phyloP scores from a whole-genome alignment of 179 eudicot species.

The Pouteria campechiana region DNA sequence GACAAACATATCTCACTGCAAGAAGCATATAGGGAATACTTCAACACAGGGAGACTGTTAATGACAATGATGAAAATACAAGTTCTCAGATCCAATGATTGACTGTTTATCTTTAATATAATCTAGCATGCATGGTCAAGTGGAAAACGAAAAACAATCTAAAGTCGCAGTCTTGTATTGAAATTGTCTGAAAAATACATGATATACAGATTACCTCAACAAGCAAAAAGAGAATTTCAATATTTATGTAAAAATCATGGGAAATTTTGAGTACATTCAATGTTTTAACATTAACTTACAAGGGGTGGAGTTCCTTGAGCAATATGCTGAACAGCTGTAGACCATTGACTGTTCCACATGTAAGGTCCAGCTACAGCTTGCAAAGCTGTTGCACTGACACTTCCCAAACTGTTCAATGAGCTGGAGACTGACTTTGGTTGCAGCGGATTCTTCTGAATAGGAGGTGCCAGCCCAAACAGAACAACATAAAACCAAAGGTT shows the following conservation, averaged over 20 bases:
- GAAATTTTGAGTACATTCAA: not conserved
- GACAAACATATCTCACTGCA: no score
- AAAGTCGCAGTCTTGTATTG: not conserved
- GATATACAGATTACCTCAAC: not conserved
- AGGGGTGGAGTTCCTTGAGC: constrained; percentile 99
- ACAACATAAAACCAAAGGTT: constrained; percentile 98
- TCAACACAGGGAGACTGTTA: no score
- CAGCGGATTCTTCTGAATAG: constrained; percentile 56
- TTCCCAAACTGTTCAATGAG: constrained; percentile 61
- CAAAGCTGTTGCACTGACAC: constrained; percentile 66
- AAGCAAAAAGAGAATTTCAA: not conserved
- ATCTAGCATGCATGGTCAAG: no score
- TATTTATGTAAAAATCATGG: not conserved
- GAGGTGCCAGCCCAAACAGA: constrained; percentile 96
- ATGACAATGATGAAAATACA: no score
- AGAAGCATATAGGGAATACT: no score
- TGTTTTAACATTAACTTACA: constrained; percentile 44
- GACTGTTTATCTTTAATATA: no score
- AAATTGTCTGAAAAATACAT: not conserved
- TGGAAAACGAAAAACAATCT: no score
- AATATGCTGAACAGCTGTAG: constrained; percentile 79
- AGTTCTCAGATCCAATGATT: no score
- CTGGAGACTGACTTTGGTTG: constrained; percentile 64
- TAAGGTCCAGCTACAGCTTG: constrained; percentile 99
- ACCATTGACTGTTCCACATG: constrained; percentile 89